These are phyloP conservation scores for Croton setiger DNA, from an alignment of 441 rosid species.

Conservation along the genomic window DNA sequence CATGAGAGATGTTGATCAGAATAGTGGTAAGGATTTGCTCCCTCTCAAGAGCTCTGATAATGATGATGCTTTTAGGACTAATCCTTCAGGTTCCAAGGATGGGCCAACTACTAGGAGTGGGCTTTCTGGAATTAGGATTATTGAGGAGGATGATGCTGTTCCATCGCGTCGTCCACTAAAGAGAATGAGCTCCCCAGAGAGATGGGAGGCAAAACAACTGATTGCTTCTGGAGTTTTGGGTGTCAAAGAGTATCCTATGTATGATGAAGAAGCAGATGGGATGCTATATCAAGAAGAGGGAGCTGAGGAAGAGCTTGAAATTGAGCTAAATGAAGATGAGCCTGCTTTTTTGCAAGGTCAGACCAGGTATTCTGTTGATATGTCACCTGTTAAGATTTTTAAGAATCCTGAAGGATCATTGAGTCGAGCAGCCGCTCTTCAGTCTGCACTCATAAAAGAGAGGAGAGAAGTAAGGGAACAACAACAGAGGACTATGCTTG, in stretches of 20 bases:
- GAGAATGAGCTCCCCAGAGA: slow-evolving; percentile 90
- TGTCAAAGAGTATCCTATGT: slow-evolving; percentile 58
- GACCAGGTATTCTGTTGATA: slow-evolving; percentile 74
- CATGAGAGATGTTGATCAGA: slow-evolving; percentile 84
- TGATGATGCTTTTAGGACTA: slow-evolving; percentile 53
- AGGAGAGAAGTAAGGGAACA: slow-evolving; percentile 80
- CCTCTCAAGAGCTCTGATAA: slow-evolving; percentile 45
- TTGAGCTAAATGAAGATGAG: slow-evolving; percentile 84
- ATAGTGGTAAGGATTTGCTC: slow-evolving; percentile 69
- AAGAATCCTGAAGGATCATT: slow-evolving; percentile 90
- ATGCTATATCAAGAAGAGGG: slow-evolving; percentile 81
- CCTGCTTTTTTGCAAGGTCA: slow-evolving; percentile 89
- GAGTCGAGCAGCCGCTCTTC: slow-evolving; percentile 92
- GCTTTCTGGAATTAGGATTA: slow-evolving; percentile 63
- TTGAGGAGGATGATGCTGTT: slow-evolving; percentile 49
- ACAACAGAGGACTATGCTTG: slow-evolving; percentile 82
- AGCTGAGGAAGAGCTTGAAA: slow-evolving; percentile 92
- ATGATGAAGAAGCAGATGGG: slow-evolving; percentile 84
- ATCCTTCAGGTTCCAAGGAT: slow-evolving; percentile 53
- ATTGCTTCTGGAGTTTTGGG: slow-evolving; percentile 77
- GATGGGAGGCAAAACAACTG: slow-evolving; percentile 86
- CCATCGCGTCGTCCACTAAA: slow-evolving; percentile 68
- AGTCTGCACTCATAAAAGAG: slow-evolving; percentile 85
- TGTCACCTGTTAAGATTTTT: slow-evolving; percentile 88
- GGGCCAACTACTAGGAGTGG: slow-evolving; percentile 52